Percentiles rank a stretch among this genome's conserved stretches.
These are phyloP conservation scores for Cytospora schulzeri DNA, from an alignment of 2,329 filamentous ascomycete species.

Conservation along the genomic window DNA sequence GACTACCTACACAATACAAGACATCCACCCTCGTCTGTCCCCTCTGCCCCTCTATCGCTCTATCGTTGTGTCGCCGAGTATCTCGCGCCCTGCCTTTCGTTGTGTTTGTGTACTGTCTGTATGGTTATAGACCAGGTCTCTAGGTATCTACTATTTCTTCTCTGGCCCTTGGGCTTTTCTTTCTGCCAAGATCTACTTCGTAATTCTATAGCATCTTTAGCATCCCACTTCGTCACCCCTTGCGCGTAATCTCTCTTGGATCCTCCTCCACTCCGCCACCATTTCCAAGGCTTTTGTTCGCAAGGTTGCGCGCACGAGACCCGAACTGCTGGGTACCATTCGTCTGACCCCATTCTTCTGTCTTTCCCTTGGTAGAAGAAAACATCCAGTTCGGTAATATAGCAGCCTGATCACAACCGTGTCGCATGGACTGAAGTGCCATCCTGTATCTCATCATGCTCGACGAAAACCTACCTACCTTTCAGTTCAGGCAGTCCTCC, in stretches of 20 bases:
- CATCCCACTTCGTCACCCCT: constrained; percentile 11
- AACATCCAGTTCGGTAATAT: neutral
- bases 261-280: neutral
- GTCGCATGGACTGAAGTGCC: neutral
- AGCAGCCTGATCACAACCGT: neutral
- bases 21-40: neutral
- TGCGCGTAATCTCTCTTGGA: constrained; percentile 32
- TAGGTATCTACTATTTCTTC: constrained; percentile 22
- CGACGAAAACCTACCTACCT: constrained; percentile 89
- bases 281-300: neutral
- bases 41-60: neutral
- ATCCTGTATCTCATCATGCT: constrained; percentile 62
- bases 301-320: neutral
- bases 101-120: neutral
- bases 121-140: neutral
- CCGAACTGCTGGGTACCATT: neutral
- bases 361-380: neutral
- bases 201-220: neutral
- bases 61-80: neutral
- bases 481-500: constrained; percentile 55
- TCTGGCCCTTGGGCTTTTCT: constrained; percentile 2
- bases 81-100: constrained; percentile 8
- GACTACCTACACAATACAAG: too few relatives aligned
- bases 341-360: neutral
- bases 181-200: constrained; percentile 3